Evolutionary conservation across 2,329 filamentous ascomycete genomes (phyloP).

Genomic region (Diaporthe eres): DNA sequence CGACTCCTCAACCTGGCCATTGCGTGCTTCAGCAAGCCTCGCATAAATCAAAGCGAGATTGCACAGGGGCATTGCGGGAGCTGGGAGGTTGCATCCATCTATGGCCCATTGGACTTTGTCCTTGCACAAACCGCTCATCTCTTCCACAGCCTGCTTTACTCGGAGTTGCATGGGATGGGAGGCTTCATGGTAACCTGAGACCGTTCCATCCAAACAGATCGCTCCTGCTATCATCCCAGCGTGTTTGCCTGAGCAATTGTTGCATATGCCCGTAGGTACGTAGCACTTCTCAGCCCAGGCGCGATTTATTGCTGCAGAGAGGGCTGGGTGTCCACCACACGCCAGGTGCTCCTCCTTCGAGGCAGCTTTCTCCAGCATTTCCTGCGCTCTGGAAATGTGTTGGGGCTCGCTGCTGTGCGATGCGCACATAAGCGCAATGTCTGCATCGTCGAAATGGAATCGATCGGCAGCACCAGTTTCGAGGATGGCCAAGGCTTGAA

Average conservation of each 20-base stretch:
- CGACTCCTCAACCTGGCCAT: background rate
- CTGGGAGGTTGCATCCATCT: background rate
- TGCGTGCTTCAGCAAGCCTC: background rate
- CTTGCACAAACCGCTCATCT: background rate
- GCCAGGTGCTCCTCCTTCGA: background rate
- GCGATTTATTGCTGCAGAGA: background rate
- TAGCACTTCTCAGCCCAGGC: background rate
- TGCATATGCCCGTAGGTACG: background rate
- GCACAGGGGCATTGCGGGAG: background rate
- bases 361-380: background rate
- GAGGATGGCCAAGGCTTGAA: background rate
- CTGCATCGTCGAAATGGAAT: background rate
- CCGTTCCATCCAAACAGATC: background rate
- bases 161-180: background rate
- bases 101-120: background rate
- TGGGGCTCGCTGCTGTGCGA: background rate
- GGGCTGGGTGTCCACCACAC: background rate
- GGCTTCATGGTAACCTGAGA: background rate
- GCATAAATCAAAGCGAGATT: background rate
- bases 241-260: background rate
- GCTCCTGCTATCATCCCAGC: background rate
- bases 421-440: background rate
- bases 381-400: background rate
- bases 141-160: background rate
- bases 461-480: background rate